Conservation (phyloP, 2,329 filamentous ascomycete genomes). For the Pyricularia pennisetigena region DNA sequence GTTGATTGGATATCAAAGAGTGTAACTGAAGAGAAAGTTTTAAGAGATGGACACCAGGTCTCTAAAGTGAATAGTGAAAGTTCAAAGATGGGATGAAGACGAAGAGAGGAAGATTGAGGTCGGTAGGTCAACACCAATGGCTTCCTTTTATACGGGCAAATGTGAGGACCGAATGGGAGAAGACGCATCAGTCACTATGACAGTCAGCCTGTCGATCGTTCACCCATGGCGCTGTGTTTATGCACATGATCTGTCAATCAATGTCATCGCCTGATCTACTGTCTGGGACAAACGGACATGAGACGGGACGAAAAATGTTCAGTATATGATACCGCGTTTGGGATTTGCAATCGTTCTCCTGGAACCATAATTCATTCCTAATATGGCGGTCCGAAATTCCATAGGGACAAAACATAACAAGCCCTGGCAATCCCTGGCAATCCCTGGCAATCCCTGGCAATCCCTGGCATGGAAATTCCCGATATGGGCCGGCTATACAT, state of each 20-base stretch:
- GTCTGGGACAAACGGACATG: not conserved
- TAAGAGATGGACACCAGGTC: conserved; percentile 2
- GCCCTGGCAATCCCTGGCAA: no score
- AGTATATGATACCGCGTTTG: not conserved
- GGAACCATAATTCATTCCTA: not conserved
- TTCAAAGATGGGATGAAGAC: not conserved
- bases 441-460: no score
- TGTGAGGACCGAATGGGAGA: no score
- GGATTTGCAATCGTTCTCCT: not conserved
- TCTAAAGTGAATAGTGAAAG: not conserved
- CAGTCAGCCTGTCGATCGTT: no score
- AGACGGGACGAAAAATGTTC: not conserved
- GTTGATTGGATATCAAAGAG: not conserved
- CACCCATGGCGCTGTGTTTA: no score
- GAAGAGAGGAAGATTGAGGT: not conserved
- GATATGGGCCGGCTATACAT: not conserved
- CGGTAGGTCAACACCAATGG: not conserved
- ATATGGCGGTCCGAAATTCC: not conserved
- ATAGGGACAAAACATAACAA: no score
- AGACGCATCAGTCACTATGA: no score
- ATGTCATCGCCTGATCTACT: not conserved
- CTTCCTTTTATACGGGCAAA: not conserved
- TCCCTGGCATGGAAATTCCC: not conserved
- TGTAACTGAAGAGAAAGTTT: not conserved
- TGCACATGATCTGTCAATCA: not conserved